Evolutionary conservation across 164 flowering plant genomes (phyloP), one percentile per base, ranked within the genome.

Genomic region (Nymphaea colorata): DNA sequence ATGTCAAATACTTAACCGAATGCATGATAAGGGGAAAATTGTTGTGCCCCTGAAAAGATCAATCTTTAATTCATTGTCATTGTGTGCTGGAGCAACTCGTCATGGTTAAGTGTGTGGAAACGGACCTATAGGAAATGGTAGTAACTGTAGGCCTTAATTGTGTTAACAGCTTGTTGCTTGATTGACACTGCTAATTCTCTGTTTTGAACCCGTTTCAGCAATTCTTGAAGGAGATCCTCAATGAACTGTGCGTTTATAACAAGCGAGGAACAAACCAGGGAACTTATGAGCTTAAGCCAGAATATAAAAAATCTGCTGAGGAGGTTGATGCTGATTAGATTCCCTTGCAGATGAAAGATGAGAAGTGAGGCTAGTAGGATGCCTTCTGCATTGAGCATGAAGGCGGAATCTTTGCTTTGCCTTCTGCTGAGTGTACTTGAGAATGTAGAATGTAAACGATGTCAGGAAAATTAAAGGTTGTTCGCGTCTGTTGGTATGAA

Each of bases 191-290:
- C 12, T 4, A 51, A 5, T 51, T 15, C 57, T 8, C 57, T 51
- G 14, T 51, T 51, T 51, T 15, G 8, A 15, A 8, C 14, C 14
- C 42, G 16, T 61, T 79, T 83, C 85, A 90, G 96, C 96, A 88
- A 90, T 92, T 87, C 69, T 71, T 92, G 72, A 92, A 90, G 75
- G 95, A 93, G 45, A 74, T 90, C 64, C 89, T 93, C 4, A 90
- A 86, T 67, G 86, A 85, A 36, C 89, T 93, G 2, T 90, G 96
- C 65, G 66, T 84, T 64, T 93, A 93, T 89, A 93, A 93, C 80
- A 87, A 87, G 82, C 88, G 83, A 74, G 98, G 98, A 74, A 67
- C 84, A 62, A 82, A 93, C 69, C 95, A 90, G 75, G 98, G 98
- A 59, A 74, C 91, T 3, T 88, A 93, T 55, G 93, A 90, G 78